These are phyloP conservation scores for Porogramme epimiltina DNA, from an alignment of 1,284 basidiomycete species.

Conservation along the genomic window DNA sequence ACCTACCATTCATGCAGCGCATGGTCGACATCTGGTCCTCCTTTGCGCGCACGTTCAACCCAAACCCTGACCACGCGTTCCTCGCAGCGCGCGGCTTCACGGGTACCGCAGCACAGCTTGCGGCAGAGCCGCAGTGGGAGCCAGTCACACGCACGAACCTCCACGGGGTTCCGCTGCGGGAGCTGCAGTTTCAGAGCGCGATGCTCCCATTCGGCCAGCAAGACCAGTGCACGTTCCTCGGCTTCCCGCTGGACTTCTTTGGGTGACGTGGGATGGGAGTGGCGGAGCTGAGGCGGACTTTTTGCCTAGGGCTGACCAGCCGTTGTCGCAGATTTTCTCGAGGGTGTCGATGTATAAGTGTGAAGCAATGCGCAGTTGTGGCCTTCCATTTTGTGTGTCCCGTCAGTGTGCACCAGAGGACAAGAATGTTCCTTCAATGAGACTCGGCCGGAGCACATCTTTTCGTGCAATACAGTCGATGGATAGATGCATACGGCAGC, in stretches of 20 bases:
- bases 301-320: too few relatives aligned
- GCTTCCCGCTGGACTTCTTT: conserved; percentile 25
- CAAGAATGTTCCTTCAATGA: too few relatives aligned
- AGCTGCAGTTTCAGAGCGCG: conserved; percentile 30
- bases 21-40: conserved; percentile 39
- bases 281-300: too few relatives aligned
- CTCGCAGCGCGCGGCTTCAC: conserved; percentile 35
- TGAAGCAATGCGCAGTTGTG: too few relatives aligned
- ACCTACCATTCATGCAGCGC: conserved; percentile 40
- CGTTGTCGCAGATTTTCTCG: too few relatives aligned
- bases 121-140: conserved; percentile 25
- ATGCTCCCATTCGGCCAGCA: conserved; percentile 29
- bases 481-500: too few relatives aligned
- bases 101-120: conserved; percentile 22
- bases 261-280: conserved; percentile 7
- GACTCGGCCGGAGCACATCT: too few relatives aligned
- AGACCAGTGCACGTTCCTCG: conserved; percentile 31
- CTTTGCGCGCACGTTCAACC: conserved; percentile 43
- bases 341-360: too few relatives aligned
- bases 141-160: conserved; percentile 27
- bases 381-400: too few relatives aligned
- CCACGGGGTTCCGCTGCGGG: conserved; percentile 21
- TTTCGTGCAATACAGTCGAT: too few relatives aligned
- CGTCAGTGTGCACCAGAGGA: too few relatives aligned
- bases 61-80: conserved; percentile 40